Conservation (phyloP, 179 eudicot species). For the Kewa caespitosa region DNA sequence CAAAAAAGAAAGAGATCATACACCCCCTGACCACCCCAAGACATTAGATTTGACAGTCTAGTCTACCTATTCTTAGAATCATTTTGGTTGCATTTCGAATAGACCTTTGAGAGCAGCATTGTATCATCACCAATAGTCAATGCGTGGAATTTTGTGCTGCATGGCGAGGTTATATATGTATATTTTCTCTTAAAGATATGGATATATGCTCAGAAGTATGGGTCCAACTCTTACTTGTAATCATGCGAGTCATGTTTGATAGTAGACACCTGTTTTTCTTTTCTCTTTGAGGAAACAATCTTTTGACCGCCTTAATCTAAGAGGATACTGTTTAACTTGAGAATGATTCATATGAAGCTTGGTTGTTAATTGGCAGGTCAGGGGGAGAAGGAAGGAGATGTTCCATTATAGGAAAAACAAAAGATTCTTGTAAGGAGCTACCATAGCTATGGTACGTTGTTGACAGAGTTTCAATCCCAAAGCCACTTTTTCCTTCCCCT, state of each 20-base stretch:
- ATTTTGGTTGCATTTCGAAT: not conserved
- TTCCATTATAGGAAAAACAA: constrained; percentile 49
- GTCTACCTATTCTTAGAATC: not conserved
- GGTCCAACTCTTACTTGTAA: not conserved
- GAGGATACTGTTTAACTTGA: constrained; percentile 26
- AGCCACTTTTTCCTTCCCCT: constrained; percentile 18
- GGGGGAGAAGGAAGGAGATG: constrained; percentile 69
- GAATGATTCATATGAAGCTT: constrained; percentile 51
- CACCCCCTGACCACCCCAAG: no score
- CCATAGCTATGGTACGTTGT: constrained; percentile 62
- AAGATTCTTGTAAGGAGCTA: constrained; percentile 54
- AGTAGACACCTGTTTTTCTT: not conserved
- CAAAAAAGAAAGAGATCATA: no score
- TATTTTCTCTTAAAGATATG: not conserved
- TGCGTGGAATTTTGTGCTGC: not conserved
- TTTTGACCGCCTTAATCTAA: constrained; percentile 6
- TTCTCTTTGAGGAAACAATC: not conserved
- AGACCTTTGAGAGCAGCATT: not conserved
- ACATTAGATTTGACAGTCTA: no score
- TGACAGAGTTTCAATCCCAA: constrained; percentile 32
- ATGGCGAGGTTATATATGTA: not conserved
- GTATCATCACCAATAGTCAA: not conserved
- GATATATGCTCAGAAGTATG: not conserved
- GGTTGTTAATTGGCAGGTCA: constrained; percentile 87
- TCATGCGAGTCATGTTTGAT: not conserved